A percentile compares a stretch with the other conserved stretches of the same genome.
These are phyloP conservation scores for Mycena crocata DNA, from an alignment of 768 basidiomycete species.

Conservation along the genomic window DNA sequence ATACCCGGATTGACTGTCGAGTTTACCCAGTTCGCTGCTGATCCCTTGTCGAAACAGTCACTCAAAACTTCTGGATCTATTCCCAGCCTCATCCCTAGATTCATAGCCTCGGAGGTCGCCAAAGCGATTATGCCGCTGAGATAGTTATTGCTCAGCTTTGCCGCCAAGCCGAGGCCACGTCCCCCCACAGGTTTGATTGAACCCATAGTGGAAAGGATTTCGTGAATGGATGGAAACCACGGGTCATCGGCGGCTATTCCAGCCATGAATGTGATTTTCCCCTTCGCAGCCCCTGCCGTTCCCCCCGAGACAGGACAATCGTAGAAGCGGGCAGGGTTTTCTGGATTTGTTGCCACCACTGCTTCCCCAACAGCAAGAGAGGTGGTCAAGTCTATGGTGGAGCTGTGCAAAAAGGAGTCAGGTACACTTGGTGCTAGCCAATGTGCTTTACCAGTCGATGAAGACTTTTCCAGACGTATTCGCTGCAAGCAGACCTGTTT, in stretches of 20 bases:
- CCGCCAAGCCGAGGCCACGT: constrained; percentile 53
- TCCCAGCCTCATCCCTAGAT: constrained; percentile 57
- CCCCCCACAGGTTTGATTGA: constrained; percentile 53
- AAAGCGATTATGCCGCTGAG: constrained; percentile 55
- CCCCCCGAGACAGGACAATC: constrained; percentile 59
- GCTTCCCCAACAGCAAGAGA: constrained; percentile 47
- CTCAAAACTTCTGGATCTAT: constrained; percentile 53
- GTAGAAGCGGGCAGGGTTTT: constrained; percentile 43
- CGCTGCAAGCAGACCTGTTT: constrained; percentile 49
- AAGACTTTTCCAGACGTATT: constrained; percentile 53
- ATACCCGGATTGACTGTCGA: constrained; percentile 50
- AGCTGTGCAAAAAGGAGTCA: constrained; percentile 39
- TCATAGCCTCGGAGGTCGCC: constrained; percentile 58
- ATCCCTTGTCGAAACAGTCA: constrained; percentile 52
- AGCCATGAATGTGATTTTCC: constrained; percentile 55
- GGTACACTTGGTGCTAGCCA: not conserved
- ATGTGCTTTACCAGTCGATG: constrained; percentile 51
- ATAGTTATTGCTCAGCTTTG: constrained; percentile 60
- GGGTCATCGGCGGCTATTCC: constrained; percentile 48
- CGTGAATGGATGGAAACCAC: constrained; percentile 45
- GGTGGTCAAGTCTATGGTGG: constrained; percentile 56
- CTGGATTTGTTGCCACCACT: constrained; percentile 36
- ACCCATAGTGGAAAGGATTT: constrained; percentile 50
- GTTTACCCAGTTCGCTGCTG: constrained; percentile 56
- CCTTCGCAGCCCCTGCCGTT: constrained; percentile 52